A percentile compares a stretch with the other conserved stretches of the same genome.
phyloP scores from a whole-genome alignment of 306 rosid genomes.

The Pueraria montana region DNA sequence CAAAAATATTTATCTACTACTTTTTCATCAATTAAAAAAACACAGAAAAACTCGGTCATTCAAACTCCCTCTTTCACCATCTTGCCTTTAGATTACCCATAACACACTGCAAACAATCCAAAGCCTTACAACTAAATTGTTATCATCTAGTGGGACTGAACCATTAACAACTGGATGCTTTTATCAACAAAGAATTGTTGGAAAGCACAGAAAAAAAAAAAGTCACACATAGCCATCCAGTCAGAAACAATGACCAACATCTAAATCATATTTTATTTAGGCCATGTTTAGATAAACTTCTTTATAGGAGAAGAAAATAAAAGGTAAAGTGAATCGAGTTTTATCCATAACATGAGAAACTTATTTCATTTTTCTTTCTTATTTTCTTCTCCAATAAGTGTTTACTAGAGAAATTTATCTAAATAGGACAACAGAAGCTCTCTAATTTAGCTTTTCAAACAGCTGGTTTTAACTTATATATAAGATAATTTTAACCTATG shows the following conservation, averaged over 20 bases:
- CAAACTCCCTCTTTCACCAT: slow-evolving; percentile 3
- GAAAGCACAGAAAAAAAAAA: not conserved
- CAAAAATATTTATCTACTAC: not conserved
- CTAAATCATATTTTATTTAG: not conserved
- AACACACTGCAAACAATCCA: slow-evolving; percentile 25
- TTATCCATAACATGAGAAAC: not conserved
- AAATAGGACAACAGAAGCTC: not conserved
- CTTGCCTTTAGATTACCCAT: slow-evolving; percentile 20
- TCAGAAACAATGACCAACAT: not conserved
- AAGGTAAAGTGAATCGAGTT: not conserved
- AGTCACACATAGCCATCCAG: not conserved
- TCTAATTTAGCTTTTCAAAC: not conserved
- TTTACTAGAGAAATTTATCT: not conserved
- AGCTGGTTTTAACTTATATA: too few species aligned
- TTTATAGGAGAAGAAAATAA: too few species aligned
- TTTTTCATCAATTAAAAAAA: not conserved
- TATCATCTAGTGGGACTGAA: slow-evolving; percentile 8
- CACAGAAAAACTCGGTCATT: not conserved
- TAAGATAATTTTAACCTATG: not conserved
- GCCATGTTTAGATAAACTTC: not conserved
- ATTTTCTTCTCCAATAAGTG: too few species aligned
- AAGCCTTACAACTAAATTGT: slow-evolving; percentile 3
- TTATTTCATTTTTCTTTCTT: too few species aligned
- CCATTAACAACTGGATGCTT: not conserved
- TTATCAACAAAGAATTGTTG: slow-evolving; percentile 14